Evolutionary conservation across 2,329 filamentous ascomycete species (phyloP), one percentile per base, ranked within the genome.

Genomic region (Lanzia echinophila): DNA sequence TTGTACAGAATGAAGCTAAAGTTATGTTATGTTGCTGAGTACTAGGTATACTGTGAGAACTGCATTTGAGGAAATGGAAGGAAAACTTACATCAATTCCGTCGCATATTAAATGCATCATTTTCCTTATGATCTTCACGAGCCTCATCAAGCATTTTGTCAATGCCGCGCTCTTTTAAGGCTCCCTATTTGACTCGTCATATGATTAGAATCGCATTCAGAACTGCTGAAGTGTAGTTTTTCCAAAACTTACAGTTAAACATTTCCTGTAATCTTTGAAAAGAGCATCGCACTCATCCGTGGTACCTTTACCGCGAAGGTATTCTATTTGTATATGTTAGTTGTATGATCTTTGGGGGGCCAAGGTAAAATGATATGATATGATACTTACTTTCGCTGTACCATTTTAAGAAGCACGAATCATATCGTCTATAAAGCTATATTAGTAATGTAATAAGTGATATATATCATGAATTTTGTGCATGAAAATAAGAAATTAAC

Each of bases 391-490:
- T 97, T 73, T 99, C 94, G 68, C 91, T 96, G 71, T 99, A 99
- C 94, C 94, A 99, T 73, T 96, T 97, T 60, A 99, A 75, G 70
- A 99, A 99, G 74, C 94, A 99, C 50, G 87, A 91, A 71, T 99
- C 94, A 69, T 99, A 99, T 64, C 86, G 88, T 70, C 91, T 96
- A 58, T 28, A 28, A 28, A 28, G 24, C 24, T 28, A 4, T 28
- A 28, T 28, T 28, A 28, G 24, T 28, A 13, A 24, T 5, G 3
- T 24, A 24, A 15, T 43, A 13, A 43, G 12, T 43, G 10, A 15
- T 24, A 19, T 20, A 22, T 50, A 31, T 2, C 38, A 19, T 41
- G 6, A 32, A 44, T 41, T 60, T 39, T 47, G 42, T 51, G 54
- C 6, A 7, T 7, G 32, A 33, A 22, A 43, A 13, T 20, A 36